Evolutionary conservation across 2,329 filamentous ascomycete genomes (phyloP), one percentile per base, ranked within the genome.

Genomic region (Calonectria honghensis): DNA sequence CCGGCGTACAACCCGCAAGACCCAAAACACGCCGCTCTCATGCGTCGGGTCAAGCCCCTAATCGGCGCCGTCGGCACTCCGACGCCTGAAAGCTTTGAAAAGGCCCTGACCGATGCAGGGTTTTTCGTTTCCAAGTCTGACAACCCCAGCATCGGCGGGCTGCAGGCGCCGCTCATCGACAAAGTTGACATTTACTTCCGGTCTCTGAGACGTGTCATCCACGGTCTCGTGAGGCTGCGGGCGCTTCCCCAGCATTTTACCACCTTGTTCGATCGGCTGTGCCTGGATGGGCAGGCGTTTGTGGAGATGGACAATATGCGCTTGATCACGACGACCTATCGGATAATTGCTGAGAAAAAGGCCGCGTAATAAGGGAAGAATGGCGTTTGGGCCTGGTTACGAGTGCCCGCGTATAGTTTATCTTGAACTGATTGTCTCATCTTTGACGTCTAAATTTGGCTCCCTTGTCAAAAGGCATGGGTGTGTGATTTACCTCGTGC

Each of bases 291-390:
- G 10, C 72, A 73, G 41, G 72, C 72, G 18, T 73, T 73, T 29
- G 72, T 73, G 37, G 72, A 73, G 32, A 73, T 73, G 72, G 72
- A 73, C 31, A 61, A 66, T 35, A 57, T 73, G 41, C 72, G 72
- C 24, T 54, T 73, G 41, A 73, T 73, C n/a, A 73, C 72, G 45
- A 73, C 72, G 16, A 73, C 72, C 9, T 70, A 70, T 61, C 59
- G 72, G 14, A 63, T 73, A 24, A 61, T 70, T 18, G 72, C 72
- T 11, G 39, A 66, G 41, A 73, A 73, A 24, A 59, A 51, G 6
- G 11, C 20, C 4, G 13, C 9, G 6, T 52, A 27, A 27, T 20
- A 3, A 14, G 11, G n/a, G 16, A 24, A 48, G n/a, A 10, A 13
- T 24, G n/a, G 45, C n/a, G 20, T 24, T n/a, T 24, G n/a, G 45